A percentile compares a stretch with the other conserved stretches of the same genome.
Conservation (phyloP, 169 alveolate genomes). For the Cryptosporidium andersoni region DNA sequence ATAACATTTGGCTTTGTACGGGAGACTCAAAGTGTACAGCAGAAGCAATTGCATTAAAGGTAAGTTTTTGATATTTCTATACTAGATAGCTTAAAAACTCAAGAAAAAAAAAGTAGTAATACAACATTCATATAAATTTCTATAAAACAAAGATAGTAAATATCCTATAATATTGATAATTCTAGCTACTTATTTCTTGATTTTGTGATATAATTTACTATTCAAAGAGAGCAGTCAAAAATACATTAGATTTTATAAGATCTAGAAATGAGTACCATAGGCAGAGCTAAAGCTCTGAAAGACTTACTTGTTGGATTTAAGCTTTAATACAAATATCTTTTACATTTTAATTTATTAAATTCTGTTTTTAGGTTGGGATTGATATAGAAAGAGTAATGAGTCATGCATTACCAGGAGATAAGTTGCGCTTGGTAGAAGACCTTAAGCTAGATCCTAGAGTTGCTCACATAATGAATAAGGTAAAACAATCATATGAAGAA, state of each 20-base stretch:
- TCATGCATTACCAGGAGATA: conserved; percentile 48
- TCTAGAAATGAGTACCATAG: not conserved
- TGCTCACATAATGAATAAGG: conserved; percentile 6
- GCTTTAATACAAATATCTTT: not conserved
- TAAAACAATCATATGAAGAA: conserved; percentile 16
- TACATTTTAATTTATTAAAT: not conserved
- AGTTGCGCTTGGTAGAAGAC: conserved; percentile 30
- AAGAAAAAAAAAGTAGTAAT: not conserved
- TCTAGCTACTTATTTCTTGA: too few species aligned
- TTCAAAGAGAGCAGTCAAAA: too few species aligned
- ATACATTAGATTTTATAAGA: too few species aligned
- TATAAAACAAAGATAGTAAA: too few species aligned
- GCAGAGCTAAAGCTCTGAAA: not conserved
- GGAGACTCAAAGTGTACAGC: conserved; percentile 65
- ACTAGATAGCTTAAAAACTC: not conserved
- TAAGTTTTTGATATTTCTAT: conserved; percentile 37
- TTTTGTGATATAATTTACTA: too few species aligned
- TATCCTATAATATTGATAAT: too few species aligned
- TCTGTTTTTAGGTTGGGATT: conserved; percentile 38
- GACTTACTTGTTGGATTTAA: too few species aligned
- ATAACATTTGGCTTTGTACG: conserved; percentile 57
- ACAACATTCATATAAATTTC: too few species aligned
- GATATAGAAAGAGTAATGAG: conserved; percentile 62
- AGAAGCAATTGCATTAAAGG: conserved; percentile 51
- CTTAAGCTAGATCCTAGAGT: not conserved